phyloP scores from a whole-genome alignment of 257 asterid species.

The Penstemon barbatus region DNA sequence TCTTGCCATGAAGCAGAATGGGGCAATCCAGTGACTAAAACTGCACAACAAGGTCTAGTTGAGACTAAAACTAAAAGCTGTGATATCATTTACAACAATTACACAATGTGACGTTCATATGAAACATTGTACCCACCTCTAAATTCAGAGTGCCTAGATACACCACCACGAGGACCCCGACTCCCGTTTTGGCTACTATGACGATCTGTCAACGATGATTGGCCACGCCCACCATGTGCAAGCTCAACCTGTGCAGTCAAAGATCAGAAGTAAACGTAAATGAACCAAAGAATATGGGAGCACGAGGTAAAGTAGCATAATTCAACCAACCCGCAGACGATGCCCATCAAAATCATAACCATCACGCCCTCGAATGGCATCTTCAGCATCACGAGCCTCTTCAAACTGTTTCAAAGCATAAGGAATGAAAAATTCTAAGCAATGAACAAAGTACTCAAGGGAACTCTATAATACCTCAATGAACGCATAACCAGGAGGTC shows the following conservation, averaged over 20 bases:
- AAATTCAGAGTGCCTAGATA: conserved; percentile 86
- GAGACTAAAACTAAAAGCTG: conserved; percentile 15
- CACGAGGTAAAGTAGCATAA: neutral
- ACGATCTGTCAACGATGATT: conserved; percentile 76
- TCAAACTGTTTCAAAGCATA: conserved; percentile 60
- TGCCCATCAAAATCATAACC: conserved; percentile 98
- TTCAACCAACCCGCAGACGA: conserved; percentile 75
- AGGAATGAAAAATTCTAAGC: conserved; percentile 1
- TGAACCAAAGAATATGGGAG: neutral
- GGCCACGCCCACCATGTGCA: conserved; percentile 98
- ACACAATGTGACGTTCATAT: neutral
- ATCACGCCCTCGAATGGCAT: conserved; percentile 99
- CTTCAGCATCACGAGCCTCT: conserved; percentile 97
- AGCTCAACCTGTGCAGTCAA: conserved; percentile 72
- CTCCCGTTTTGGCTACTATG: conserved; percentile 45
- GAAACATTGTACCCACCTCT: conserved; percentile 48
- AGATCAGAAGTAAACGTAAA: conserved; percentile 12
- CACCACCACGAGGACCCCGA: conserved; percentile 94
- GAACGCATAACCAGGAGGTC: conserved; percentile 99
- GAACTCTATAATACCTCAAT: conserved; percentile 65
- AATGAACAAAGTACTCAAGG: conserved; percentile 1
- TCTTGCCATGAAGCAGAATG: conserved; percentile 99
- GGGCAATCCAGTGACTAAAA: conserved; percentile 81
- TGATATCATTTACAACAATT: neutral
- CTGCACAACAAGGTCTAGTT: conserved; percentile 39